These are phyloP conservation scores for Periconia sp. DNA, from an alignment of 2,329 filamentous ascomycete genomes.

Conservation along the genomic window DNA sequence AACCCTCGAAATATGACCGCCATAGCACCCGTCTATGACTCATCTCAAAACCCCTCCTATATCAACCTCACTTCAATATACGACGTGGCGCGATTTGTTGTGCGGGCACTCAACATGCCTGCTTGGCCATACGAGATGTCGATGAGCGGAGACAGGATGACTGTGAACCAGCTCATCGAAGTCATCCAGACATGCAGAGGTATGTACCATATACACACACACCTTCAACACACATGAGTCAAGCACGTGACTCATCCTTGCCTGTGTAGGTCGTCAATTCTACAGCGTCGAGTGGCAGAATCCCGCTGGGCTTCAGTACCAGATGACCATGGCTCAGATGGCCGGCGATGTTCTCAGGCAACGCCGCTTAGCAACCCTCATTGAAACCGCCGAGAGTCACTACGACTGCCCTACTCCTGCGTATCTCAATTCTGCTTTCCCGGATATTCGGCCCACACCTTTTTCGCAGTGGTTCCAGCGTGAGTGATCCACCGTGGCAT, in stretches of 20 bases:
- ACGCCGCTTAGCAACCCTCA: conserved; percentile 58
- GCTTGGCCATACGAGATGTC: conserved; percentile 70
- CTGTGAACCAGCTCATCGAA: conserved; percentile 62
- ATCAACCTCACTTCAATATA: conserved; percentile 69
- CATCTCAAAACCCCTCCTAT: conserved; percentile 44
- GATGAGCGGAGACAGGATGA: conserved; percentile 68
- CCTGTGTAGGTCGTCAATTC: conserved; percentile 29
- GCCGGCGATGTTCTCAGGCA: conserved; percentile 37
- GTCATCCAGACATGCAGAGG: conserved; percentile 43
- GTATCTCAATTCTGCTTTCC: conserved; percentile 58
- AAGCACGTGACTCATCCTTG: no score
- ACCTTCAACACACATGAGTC: no score
- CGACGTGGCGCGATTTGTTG: conserved; percentile 71
- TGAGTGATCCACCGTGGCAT: conserved; percentile 1
- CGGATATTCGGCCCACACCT: conserved; percentile 36
- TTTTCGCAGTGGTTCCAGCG: conserved; percentile 45
- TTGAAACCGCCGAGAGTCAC: conserved; percentile 68
- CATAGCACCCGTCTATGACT: conserved; percentile 61
- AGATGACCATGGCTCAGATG: conserved; percentile 47
- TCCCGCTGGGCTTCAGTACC: conserved; percentile 53
- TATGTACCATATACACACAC: conserved; percentile 10
- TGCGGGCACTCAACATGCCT: conserved; percentile 66
- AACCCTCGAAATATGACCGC: conserved; percentile 61
- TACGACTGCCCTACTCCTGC: conserved; percentile 63
- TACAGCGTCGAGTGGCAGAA: conserved; percentile 46